phyloP scores from a whole-genome alignment of 2,329 filamentous ascomycete genomes.

The Fusarium sp. region DNA sequence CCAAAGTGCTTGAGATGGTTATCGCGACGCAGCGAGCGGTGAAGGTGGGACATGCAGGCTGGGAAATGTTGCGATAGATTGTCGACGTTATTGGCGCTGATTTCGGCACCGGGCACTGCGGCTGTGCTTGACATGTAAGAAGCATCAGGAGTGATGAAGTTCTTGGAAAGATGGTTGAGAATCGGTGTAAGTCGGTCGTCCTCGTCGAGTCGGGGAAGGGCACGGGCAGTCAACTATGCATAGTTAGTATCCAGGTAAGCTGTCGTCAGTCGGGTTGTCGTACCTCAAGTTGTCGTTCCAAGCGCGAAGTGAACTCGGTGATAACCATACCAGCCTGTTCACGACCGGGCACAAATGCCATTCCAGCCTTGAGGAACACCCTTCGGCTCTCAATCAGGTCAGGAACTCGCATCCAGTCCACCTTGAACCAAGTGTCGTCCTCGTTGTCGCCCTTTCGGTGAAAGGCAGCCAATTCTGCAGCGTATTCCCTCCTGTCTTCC shows the following conservation, averaged over 20 bases:
- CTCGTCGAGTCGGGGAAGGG: conserved; percentile 91
- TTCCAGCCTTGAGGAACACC: conserved; percentile 81
- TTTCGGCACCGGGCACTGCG: conserved; percentile 75
- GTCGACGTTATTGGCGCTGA: conserved; percentile 84
- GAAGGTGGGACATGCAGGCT: conserved; percentile 93
- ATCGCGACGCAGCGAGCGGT: conserved; percentile 85
- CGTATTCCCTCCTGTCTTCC: conserved; percentile 76
- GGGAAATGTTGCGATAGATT: conserved; percentile 84
- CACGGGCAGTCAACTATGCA: conserved; percentile 82
- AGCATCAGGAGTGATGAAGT: conserved; percentile 91
- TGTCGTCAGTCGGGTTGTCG: conserved; percentile 23
- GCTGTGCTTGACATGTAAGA: conserved; percentile 74
- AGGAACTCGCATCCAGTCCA: conserved; percentile 93
- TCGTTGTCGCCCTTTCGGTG: conserved; percentile 61
- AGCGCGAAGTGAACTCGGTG: conserved; percentile 81
- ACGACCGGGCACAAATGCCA: conserved; percentile 88
- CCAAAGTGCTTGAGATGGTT: conserved; percentile 93
- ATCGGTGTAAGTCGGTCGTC: conserved; percentile 85
- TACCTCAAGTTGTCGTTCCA: conserved; percentile 88
- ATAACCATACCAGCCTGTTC: conserved; percentile 92
- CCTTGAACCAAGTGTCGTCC: conserved; percentile 93
- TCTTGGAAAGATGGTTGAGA: conserved; percentile 85
- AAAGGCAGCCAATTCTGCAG: conserved; percentile 68
- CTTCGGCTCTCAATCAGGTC: conserved; percentile 85
- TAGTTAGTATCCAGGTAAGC: not conserved